phyloP scores from a whole-genome alignment of 2,329 filamentous ascomycete species.

The Rosellinia necatrix region DNA sequence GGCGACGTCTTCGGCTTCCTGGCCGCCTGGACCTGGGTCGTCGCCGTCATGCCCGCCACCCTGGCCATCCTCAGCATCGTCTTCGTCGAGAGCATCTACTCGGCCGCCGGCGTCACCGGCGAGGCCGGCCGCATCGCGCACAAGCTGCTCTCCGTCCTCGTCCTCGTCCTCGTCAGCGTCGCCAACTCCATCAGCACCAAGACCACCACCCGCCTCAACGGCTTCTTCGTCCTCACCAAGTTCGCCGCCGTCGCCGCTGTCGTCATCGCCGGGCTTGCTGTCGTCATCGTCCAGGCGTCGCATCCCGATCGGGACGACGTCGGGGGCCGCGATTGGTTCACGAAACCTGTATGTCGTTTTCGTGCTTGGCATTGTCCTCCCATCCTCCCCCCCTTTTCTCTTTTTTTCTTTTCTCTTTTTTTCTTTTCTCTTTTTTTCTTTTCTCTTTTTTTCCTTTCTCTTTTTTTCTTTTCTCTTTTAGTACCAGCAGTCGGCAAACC shows the following conservation, averaged over 20 bases:
- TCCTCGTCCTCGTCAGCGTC: slow-evolving; percentile 52
- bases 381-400: not conserved
- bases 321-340: slow-evolving; percentile 57
- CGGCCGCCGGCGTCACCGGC: slow-evolving; percentile 53
- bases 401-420: not conserved
- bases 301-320: slow-evolving; percentile 44
- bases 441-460: too few species aligned
- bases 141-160: slow-evolving; percentile 56
- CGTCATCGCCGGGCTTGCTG: slow-evolving; percentile 54
- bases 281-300: slow-evolving; percentile 48
- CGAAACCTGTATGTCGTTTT: slow-evolving; percentile 41
- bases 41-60: slow-evolving; percentile 67
- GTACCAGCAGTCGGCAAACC: too few species aligned
- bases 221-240: slow-evolving; percentile 60
- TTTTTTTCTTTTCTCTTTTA: too few species aligned
- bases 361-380: too few species aligned
- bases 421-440: too few species aligned
- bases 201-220: slow-evolving; percentile 59
- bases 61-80: slow-evolving; percentile 68
- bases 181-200: slow-evolving; percentile 62
- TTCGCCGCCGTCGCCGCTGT: slow-evolving; percentile 55
- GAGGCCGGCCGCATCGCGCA: slow-evolving; percentile 48
- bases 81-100: slow-evolving; percentile 64
- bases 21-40: slow-evolving; percentile 68
- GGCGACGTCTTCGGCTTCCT: slow-evolving; percentile 66